Conservation (phyloP, 2,329 filamentous ascomycete species). For the Leptosphaerulina australis region DNA sequence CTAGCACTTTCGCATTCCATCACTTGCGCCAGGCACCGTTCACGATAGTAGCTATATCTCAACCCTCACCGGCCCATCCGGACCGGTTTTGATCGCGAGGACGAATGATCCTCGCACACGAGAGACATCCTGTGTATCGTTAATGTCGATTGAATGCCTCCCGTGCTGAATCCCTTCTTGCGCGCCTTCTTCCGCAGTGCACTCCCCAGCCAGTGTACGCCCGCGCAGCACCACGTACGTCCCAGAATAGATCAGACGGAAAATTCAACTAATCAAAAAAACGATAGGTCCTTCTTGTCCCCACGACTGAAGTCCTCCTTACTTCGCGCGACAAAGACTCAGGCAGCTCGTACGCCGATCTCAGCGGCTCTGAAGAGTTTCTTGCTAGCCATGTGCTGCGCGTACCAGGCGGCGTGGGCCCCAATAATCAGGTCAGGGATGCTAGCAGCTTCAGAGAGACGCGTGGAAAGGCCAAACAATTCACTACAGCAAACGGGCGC, state of each 20-base stretch:
- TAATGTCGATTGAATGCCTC: slow-evolving; percentile 79
- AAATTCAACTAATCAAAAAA: slow-evolving; percentile 8
- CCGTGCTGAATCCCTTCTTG: slow-evolving; percentile 92
- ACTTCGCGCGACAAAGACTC: slow-evolving; percentile 87
- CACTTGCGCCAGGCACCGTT: slow-evolving; percentile 32
- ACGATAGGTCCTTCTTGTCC: slow-evolving; percentile 78
- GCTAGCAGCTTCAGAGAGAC: slow-evolving; percentile 72
- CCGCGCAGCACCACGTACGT: slow-evolving; percentile 81
- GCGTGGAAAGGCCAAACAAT: slow-evolving; percentile 91
- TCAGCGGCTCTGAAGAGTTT: slow-evolving; percentile 90
- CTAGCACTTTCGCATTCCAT: slow-evolving; percentile 24
- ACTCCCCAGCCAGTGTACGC: slow-evolving; percentile 87
- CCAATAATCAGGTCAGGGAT: slow-evolving; percentile 58
- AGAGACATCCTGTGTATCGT: slow-evolving; percentile 22
- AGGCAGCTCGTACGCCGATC: slow-evolving; percentile 75
- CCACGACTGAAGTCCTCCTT: slow-evolving; percentile 88
- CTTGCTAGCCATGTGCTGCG: slow-evolving; percentile 95
- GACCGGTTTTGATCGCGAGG: slow-evolving; percentile 28
- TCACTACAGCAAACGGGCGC: slow-evolving; percentile 87
- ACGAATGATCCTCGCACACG: slow-evolving; percentile 38
- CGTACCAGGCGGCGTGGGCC: slow-evolving; percentile 64
- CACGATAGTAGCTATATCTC: slow-evolving; percentile 20
- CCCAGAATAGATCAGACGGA: neutral
- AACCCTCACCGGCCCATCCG: slow-evolving; percentile 27
- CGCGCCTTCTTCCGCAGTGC: slow-evolving; percentile 98